phyloP scores from a whole-genome alignment of 2,329 filamentous ascomycete species.

The Fusarium poae region DNA sequence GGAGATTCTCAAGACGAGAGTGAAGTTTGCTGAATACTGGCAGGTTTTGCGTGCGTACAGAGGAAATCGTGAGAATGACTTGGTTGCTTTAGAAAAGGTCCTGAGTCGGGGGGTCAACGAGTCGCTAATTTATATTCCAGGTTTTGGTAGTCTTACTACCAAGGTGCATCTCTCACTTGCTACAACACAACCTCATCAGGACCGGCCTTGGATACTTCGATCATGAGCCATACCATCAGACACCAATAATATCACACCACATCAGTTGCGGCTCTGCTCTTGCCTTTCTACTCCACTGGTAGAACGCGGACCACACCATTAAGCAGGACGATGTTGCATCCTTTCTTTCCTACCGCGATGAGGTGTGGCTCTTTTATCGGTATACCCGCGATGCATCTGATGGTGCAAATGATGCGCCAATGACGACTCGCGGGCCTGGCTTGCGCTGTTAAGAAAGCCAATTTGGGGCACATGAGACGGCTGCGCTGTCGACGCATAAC shows the following conservation, averaged over 20 bases:
- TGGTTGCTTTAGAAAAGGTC: neutral
- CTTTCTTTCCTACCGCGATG: constrained; percentile 20
- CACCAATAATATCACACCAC: constrained; percentile 50
- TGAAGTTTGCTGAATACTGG: neutral
- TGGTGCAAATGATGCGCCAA: constrained; percentile 38
- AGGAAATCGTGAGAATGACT: neutral
- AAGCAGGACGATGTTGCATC: constrained; percentile 20
- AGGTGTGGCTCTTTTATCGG: constrained; percentile 27
- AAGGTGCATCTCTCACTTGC: constrained; percentile 16
- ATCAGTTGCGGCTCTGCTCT: constrained; percentile 47
- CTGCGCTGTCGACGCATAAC: constrained; percentile 26
- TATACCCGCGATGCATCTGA: constrained; percentile 13
- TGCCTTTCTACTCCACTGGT: constrained; percentile 18
- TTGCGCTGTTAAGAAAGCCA: constrained; percentile 26
- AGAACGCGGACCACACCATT: constrained; percentile 41
- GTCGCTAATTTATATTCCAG: constrained; percentile 36
- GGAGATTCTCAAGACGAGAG: neutral
- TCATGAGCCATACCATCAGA: constrained; percentile 26
- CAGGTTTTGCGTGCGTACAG: neutral
- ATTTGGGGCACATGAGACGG: constrained; percentile 43
- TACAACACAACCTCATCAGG: constrained; percentile 22
- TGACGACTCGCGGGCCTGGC: constrained; percentile 35
- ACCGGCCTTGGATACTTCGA: constrained; percentile 29
- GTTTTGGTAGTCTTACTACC: constrained; percentile 4
- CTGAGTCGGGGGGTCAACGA: neutral